A percentile compares a stretch with the other conserved stretches of the same genome.
phyloP scores from a whole-genome alignment of 2,329 filamentous ascomycete species.

The Setomelanomma holmii region DNA sequence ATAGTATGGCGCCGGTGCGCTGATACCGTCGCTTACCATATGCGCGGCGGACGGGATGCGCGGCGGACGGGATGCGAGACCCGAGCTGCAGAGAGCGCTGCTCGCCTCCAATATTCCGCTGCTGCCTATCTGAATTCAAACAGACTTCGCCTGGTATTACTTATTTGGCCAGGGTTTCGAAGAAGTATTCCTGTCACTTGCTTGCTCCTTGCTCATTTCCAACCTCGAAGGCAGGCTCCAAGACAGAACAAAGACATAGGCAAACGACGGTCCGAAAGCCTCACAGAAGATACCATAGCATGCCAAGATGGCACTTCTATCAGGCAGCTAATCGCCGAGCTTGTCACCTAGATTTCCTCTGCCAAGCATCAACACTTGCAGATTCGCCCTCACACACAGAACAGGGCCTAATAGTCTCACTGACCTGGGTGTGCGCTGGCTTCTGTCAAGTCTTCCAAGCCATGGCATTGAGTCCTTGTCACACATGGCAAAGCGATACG shows the following conservation, averaged over 20 bases:
- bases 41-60: background rate
- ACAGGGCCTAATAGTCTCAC: background rate
- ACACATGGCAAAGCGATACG: slow-evolving; percentile 1
- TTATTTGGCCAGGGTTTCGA: no score
- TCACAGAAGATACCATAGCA: no score
- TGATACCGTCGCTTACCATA: background rate
- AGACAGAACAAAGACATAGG: no score
- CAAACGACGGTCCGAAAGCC: no score
- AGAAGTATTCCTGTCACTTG: no score
- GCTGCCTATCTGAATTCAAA: background rate
- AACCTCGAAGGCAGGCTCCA: no score
- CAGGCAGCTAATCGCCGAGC: no score
- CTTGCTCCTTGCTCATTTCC: no score
- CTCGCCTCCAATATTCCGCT: background rate
- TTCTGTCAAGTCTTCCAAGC: slow-evolving; percentile 1
- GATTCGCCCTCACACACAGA: no score
- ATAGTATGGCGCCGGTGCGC: background rate
- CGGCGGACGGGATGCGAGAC: background rate
- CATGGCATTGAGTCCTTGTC: slow-evolving; percentile 5
- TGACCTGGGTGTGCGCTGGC: background rate
- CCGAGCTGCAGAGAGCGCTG: background rate
- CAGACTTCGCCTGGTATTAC: no score
- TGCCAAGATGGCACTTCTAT: no score
- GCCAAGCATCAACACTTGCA: background rate
- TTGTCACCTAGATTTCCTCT: background rate